A percentile compares a stretch with the other conserved stretches of the same genome.
phyloP scores from a whole-genome alignment of 495 filamentous ascomycete genomes.

The Neurospora pannonica region DNA sequence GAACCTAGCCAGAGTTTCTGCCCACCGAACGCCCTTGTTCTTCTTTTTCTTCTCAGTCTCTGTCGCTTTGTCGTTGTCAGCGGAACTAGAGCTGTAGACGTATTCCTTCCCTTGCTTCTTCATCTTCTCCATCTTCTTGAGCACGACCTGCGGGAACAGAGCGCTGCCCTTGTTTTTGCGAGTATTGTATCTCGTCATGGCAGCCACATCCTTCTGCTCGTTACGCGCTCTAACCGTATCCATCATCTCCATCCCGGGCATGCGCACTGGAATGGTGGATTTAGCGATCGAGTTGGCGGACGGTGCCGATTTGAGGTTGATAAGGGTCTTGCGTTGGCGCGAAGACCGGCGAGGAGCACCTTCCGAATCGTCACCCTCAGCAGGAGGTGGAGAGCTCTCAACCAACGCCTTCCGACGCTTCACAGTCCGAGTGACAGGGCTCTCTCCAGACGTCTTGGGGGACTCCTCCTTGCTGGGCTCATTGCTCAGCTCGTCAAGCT shows the following conservation, averaged over 20 bases:
- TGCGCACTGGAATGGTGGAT: constrained; percentile 21
- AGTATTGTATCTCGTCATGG: constrained; percentile 41
- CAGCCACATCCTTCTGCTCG: constrained; percentile 42
- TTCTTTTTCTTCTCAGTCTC: constrained; percentile 3
- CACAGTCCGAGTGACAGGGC: background rate
- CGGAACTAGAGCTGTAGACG: background rate
- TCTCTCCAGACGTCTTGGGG: background rate
- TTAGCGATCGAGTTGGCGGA: constrained; percentile 25
- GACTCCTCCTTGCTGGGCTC: constrained; percentile 3
- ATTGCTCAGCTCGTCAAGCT: constrained; percentile 14
- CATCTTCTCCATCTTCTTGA: constrained; percentile 22
- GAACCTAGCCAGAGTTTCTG: constrained; percentile 18
- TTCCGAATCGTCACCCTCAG: background rate
- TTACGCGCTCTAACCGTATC: constrained; percentile 21
- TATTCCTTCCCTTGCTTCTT: constrained; percentile 13
- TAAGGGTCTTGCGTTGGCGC: constrained; percentile 16
- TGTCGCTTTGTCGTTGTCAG: background rate
- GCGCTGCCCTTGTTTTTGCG: constrained; percentile 45
- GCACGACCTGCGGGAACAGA: constrained; percentile 17
- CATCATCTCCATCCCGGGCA: constrained; percentile 19
- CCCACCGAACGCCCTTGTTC: constrained; percentile 22
- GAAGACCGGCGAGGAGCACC: constrained; percentile 20
- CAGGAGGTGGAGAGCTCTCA: background rate
- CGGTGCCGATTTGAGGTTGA: constrained; percentile 15
- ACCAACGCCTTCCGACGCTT: constrained; percentile 1